Percentiles rank a stretch among this genome's conserved stretches.
Conservation (phyloP, 805 yeast genomes). For the Saccharomyces cerevisiae region DNA sequence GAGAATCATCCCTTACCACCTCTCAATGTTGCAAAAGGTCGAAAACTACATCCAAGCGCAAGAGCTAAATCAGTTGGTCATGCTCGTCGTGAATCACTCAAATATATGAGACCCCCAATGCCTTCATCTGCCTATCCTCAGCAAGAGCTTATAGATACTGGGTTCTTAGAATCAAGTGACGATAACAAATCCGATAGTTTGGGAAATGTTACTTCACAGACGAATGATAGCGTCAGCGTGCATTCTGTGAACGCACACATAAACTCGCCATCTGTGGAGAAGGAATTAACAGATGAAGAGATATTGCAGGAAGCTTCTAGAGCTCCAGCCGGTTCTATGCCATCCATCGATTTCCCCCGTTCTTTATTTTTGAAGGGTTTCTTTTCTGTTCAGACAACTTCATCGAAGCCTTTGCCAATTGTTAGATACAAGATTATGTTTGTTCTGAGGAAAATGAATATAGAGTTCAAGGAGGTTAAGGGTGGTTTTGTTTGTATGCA, state of each 20-base stretch:
- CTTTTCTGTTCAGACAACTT: constrained; percentile 89
- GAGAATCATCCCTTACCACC: constrained; percentile 21
- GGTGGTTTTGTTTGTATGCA: constrained; percentile 90
- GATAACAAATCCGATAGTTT: constrained; percentile 53
- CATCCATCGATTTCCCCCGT: constrained; percentile 87
- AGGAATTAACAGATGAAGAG: constrained; percentile 39
- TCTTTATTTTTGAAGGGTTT: constrained; percentile 88
- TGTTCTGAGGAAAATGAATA: constrained; percentile 67
- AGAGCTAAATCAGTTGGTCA: constrained; percentile 77
- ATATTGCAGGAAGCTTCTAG: constrained; percentile 41
- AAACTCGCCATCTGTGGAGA: constrained; percentile 5
- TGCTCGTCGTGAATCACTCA: constrained; percentile 53
- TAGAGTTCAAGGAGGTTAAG: constrained; percentile 77
- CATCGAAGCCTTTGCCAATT: constrained; percentile 83
- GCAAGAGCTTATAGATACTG: constrained; percentile 35
- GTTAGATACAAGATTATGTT: constrained; percentile 77
- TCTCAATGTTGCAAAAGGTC: constrained; percentile 21
- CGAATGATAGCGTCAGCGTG: not conserved
- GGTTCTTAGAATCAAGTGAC: constrained; percentile 33
- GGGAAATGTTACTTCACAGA: constrained; percentile 4
- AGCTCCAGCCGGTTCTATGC: constrained; percentile 80
- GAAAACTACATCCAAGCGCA: constrained; percentile 65
- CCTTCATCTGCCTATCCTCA: constrained; percentile 26
- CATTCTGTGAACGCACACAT: not conserved
- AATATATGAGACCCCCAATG: constrained; percentile 29